These are phyloP conservation scores for Hypoxylon sp. DNA, from an alignment of 2,329 filamentous ascomycete genomes.

Conservation along the genomic window DNA sequence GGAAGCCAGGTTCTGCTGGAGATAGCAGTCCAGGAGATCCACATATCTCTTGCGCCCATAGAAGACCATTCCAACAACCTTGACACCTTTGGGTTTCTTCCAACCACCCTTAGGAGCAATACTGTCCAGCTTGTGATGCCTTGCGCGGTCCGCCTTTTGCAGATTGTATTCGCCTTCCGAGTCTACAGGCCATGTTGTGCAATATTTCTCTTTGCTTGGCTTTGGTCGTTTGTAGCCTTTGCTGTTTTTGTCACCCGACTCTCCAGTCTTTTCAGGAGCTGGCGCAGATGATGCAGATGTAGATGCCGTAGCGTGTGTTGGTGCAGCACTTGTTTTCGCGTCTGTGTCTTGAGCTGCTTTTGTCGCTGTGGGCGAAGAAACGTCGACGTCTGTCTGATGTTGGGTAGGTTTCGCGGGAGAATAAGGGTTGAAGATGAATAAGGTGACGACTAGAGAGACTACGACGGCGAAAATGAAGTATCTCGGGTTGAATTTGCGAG, in stretches of 20 bases:
- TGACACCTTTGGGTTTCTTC: slow-evolving; percentile 52
- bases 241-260: slow-evolving; percentile 8
- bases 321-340: neutral
- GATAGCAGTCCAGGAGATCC: slow-evolving; percentile 64
- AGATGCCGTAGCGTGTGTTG: slow-evolving; percentile 1
- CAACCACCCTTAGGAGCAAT: slow-evolving; percentile 51
- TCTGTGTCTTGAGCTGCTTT: slow-evolving; percentile 4
- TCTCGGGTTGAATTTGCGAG: slow-evolving; percentile 46
- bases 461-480: slow-evolving; percentile 45
- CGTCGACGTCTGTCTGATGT: slow-evolving; percentile 37
- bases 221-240: slow-evolving; percentile 26
- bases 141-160: slow-evolving; percentile 27
- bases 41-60: slow-evolving; percentile 62
- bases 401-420: slow-evolving; percentile 38
- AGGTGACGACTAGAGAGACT: slow-evolving; percentile 45
- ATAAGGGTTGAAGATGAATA: slow-evolving; percentile 50
- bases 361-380: slow-evolving; percentile 28
- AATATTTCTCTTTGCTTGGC: slow-evolving; percentile 42
- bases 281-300: slow-evolving; percentile 17
- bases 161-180: slow-evolving; percentile 44
- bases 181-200: slow-evolving; percentile 53
- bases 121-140: slow-evolving; percentile 43
- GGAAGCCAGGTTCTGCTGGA: slow-evolving; percentile 60
- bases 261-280: neutral
- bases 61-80: slow-evolving; percentile 63